Base-by-base conservation (phyloP, 1,284 basidiomycete genomes). In the Trichosporon sp. region DNA sequence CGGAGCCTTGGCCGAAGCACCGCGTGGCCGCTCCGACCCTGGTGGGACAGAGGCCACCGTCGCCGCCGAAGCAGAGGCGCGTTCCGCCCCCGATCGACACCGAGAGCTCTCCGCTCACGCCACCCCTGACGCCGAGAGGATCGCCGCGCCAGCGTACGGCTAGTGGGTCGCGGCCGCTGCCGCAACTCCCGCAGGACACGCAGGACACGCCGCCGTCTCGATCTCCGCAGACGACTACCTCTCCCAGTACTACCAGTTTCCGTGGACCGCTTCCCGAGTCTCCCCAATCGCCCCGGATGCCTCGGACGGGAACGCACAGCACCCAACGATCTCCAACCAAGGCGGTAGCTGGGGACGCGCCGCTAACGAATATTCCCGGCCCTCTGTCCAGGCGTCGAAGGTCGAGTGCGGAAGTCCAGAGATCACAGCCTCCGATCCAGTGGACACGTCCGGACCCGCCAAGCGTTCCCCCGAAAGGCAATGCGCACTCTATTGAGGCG, bases 181-280 rank as follows among this genome's bases (percentile, higher is more conserved):
- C 70, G 72, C 26, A 76, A 77, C 3, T 16, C 5, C 70, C 79
- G 7, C 68, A 4, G 38, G 38, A 26, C 26, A 26, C 26, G 26
- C 26, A 26, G 26, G 26, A 10, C 12, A 40, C 38, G 38, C 38
- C 38, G 10, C 38, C 38, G 38, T 10, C 38, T 12, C 38, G 38
- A 2, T 40, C 38, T 10, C 66, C 32, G 43, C 16, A 66, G 7
- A 74, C 77, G 26, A 69, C 67, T 16, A 43, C 51, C 35, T 37
- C 35, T 37, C 35, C 5, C 35, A 26, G 26, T 26, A 26, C 26
- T 26, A 26, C 26, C 26, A 10, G 35, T 5, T 37, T 10, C 5
- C 51, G 4, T 3, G 14, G 14, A 21, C n/a, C 19, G 51, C 19
- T 19, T 19, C 16, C 51, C 38, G 38, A 40, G 38, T 40, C 38